phyloP scores from a whole-genome alignment of 179 eudicot species.

The Gypsophila paniculata region DNA sequence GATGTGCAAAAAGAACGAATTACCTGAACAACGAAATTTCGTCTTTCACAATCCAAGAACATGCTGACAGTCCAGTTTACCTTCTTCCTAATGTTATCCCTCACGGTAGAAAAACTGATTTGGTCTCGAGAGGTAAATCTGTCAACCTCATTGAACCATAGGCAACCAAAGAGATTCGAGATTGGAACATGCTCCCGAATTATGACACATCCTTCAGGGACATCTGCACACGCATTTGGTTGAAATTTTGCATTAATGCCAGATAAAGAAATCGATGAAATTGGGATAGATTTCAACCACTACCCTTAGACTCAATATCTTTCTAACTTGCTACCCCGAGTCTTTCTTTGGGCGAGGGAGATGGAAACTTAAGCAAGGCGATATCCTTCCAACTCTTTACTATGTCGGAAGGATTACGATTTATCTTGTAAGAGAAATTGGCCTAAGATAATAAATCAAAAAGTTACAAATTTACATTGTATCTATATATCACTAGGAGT shows the following conservation, averaged over 20 bases:
- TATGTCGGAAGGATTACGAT: too few relatives aligned
- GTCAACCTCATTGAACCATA: conserved; percentile 98
- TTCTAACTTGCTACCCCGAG: not conserved
- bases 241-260: conserved; percentile 7
- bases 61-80: conserved; percentile 75
- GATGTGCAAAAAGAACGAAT: not conserved
- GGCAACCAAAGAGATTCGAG: conserved; percentile 82
- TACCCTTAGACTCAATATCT: not conserved
- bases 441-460: too few relatives aligned
- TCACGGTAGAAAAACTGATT: conserved; percentile 80
- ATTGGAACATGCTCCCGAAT: conserved; percentile 87
- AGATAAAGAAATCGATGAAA: not conserved
- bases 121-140: conserved; percentile 96
- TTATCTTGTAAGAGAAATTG: too few relatives aligned
- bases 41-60: conserved; percentile 96
- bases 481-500: too few relatives aligned
- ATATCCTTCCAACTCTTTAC: too few relatives aligned
- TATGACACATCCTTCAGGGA: conserved; percentile 97
- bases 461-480: too few relatives aligned
- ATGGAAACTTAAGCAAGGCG: too few relatives aligned
- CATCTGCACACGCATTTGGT: conserved; percentile 49
- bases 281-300: not conserved
- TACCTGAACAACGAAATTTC: conserved; percentile 97
- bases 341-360: not conserved
- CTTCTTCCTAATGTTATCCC: conserved; percentile 77